phyloP scores from a whole-genome alignment of 208 protist genomes.

The Crithidia fasciculata region DNA sequence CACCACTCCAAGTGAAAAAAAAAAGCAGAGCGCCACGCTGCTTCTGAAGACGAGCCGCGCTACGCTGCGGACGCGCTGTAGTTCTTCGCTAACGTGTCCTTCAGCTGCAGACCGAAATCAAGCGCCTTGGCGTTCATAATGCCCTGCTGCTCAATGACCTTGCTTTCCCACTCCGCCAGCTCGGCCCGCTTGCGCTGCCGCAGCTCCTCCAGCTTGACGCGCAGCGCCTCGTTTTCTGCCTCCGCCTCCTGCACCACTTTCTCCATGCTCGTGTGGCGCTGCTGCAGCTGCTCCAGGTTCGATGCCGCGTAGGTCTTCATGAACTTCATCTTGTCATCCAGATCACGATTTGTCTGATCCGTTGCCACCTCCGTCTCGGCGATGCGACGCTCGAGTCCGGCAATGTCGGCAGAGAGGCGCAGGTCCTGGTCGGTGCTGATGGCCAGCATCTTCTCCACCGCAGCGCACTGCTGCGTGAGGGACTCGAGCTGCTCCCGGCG shows the following conservation, averaged over 20 bases:
- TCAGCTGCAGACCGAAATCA: constrained; percentile 89
- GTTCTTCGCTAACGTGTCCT: constrained; percentile 46
- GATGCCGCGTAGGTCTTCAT: constrained; percentile 75
- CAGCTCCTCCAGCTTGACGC: constrained; percentile 58
- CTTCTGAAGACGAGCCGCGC: too few relatives aligned
- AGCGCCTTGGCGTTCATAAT: constrained; percentile 92
- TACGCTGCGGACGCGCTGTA: constrained; percentile 8
- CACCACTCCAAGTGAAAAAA: too few relatives aligned
- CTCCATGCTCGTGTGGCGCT: constrained; percentile 72
- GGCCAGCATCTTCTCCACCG: constrained; percentile 83
- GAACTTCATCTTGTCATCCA: constrained; percentile 61
- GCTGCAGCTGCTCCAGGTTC: constrained; percentile 83
- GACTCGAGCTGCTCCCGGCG: constrained; percentile 62
- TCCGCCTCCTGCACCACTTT: constrained; percentile 65
- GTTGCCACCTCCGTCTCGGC: constrained; percentile 66
- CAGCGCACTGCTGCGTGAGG: constrained; percentile 63
- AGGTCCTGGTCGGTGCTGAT: constrained; percentile 79
- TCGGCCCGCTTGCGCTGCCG: constrained; percentile 66
- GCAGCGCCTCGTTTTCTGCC: constrained; percentile 70
- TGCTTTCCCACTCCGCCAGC: constrained; percentile 78
- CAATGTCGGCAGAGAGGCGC: constrained; percentile 55
- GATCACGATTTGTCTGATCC: constrained; percentile 51
- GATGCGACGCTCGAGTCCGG: constrained; percentile 55
- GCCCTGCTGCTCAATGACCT: constrained; percentile 76
- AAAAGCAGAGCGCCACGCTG: too few relatives aligned